These are phyloP conservation scores for Fraxinus platypoda DNA, from an alignment of 305 asterid species.

Conservation along the genomic window DNA sequence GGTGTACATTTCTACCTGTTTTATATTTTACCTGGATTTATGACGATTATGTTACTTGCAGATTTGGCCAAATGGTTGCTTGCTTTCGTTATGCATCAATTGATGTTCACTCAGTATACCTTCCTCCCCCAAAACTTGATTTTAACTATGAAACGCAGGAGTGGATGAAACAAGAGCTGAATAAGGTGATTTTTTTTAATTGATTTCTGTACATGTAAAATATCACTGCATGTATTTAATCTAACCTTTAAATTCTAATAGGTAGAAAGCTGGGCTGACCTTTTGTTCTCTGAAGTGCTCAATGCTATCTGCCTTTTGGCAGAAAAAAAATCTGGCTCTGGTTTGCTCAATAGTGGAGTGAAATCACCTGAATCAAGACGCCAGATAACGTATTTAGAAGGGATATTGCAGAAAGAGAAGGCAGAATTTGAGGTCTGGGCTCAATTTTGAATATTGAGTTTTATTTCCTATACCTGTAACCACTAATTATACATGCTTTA, in stretches of 20 bases:
- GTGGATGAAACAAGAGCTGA: slow-evolving; percentile 73
- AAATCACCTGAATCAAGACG: slow-evolving; percentile 53
- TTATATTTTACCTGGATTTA: slow-evolving; percentile 19
- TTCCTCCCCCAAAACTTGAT: slow-evolving; percentile 85
- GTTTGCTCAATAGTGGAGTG: slow-evolving; percentile 25
- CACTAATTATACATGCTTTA: not conserved
- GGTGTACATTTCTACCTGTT: slow-evolving; percentile 1
- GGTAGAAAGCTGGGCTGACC: slow-evolving; percentile 78
- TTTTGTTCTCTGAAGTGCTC: slow-evolving; percentile 77
- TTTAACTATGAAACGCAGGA: slow-evolving; percentile 78
- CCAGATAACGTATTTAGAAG: slow-evolving; percentile 63
- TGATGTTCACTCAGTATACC: slow-evolving; percentile 90
- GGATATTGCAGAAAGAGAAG: slow-evolving; percentile 75
- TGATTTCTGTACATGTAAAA: slow-evolving; percentile 17
- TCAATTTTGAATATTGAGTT: slow-evolving; percentile 27
- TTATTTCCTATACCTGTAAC: slow-evolving; percentile 6
- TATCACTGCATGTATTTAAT: slow-evolving; percentile 19
- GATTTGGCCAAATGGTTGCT: slow-evolving; percentile 96
- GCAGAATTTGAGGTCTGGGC: slow-evolving; percentile 70
- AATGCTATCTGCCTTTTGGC: slow-evolving; percentile 55
- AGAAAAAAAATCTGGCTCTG: slow-evolving; percentile 41
- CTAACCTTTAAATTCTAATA: slow-evolving; percentile 34
- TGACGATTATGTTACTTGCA: slow-evolving; percentile 38
- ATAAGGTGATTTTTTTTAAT: slow-evolving; percentile 49
- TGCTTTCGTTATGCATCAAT: slow-evolving; percentile 97